Evolutionary conservation across 1,139 yeast genomes (phyloP).

Genomic region (Debaryomyces robertsiae): DNA sequence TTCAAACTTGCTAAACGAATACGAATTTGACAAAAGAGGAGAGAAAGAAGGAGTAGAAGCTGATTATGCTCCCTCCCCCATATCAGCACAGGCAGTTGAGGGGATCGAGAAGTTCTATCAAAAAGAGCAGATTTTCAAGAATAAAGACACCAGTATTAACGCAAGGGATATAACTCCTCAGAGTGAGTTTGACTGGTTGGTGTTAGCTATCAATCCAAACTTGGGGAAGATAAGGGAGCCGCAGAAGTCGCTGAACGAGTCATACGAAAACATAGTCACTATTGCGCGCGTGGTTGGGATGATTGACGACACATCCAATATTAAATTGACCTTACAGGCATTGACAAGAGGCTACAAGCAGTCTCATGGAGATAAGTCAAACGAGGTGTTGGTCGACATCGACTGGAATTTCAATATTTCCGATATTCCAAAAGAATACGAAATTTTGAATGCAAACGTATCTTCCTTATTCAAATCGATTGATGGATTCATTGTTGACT

Average conservation of each 20-base stretch:
- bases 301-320: constrained; percentile 45
- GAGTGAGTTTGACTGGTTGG: constrained; percentile 40
- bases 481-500: constrained; percentile 46
- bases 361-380: constrained; percentile 21
- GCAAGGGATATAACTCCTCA: constrained; percentile 16
- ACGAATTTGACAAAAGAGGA: constrained; percentile 31
- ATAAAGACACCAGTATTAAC: constrained; percentile 4
- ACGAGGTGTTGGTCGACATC: constrained; percentile 33
- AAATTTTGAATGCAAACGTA: constrained; percentile 27
- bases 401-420: constrained; percentile 27
- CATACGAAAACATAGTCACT: constrained; percentile 38
- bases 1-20: constrained; percentile 36
- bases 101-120: constrained; percentile 37
- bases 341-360: constrained; percentile 44
- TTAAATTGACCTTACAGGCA: constrained; percentile 57
- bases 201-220: constrained; percentile 46
- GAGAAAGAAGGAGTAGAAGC: constrained; percentile 20
- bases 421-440: constrained; percentile 25
- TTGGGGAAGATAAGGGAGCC: constrained; percentile 37
- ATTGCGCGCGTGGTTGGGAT: constrained; percentile 53
- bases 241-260: constrained; percentile 15
- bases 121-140: constrained; percentile 22
- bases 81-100: constrained; percentile 38
- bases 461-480: constrained; percentile 39
- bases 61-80: constrained; percentile 23